Evolutionary conservation across 345 rosid genomes (phyloP), one percentile per base, ranked within the genome.

Genomic region (Linum lewisii): DNA sequence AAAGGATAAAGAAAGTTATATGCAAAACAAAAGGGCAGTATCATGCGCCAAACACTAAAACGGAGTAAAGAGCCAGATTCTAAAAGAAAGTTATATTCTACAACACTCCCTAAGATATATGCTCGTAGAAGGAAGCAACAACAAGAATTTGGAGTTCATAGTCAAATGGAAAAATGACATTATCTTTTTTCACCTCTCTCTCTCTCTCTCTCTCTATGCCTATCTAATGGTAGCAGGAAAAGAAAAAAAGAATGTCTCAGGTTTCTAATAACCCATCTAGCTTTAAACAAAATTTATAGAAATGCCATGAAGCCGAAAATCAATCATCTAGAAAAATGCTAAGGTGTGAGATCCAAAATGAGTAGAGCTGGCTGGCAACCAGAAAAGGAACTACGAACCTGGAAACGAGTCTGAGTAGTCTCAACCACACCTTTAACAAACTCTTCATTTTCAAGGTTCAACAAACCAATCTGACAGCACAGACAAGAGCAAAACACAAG

Each of bases 401-500:
- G 99, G 66, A 94, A 84, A 68, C 74, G 64, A 61, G 67, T 60
- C 62, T 85, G 93, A 62, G 75, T 72, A 37, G 26, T 77, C 64
- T 81, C 89, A 64, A 87, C 78, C 29, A 87, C 10, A 60, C 69
- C 75, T 67, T 50, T 57, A 24, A 80, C 96, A 23, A 82, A 87
- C n/a, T 87, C 96, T 75, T 94, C 99, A 54, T 94, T 81, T 66
- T 90, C 99, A 88, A 87, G 75, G 82, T 94, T 90, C 80, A 94
- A 54, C 69, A 94, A 73, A 50, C 95, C 97, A 76, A 87, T 76
- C 97, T 94, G 64, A 42, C 1, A 42, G 2, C 22, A 14, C 26
- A 68, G 32, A 21, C 23, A 51, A 47, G 19, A 19, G 47, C 51
- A 37, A 57, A 18, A 6, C 22, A 11, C 7, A 7, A 29, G 6